These are phyloP conservation scores for Auricularia sp. DNA, from an alignment of 768 basidiomycete species.

Conservation along the genomic window DNA sequence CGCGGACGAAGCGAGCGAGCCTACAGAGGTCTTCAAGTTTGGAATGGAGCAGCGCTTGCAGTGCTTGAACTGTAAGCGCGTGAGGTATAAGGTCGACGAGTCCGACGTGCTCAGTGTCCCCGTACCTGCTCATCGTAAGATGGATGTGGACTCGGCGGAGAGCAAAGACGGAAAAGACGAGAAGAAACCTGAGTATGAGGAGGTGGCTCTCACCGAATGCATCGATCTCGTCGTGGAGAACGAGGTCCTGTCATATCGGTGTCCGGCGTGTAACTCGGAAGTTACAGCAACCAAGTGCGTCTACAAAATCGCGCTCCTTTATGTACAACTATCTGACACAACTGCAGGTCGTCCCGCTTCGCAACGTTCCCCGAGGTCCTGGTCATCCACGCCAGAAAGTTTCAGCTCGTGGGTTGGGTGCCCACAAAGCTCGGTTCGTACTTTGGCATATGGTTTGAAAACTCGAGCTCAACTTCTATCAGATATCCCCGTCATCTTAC, in stretches of 20 bases:
- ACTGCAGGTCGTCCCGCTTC: constrained; percentile 56
- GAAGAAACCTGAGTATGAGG: constrained; percentile 51
- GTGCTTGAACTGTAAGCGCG: constrained; percentile 66
- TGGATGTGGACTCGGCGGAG: constrained; percentile 24
- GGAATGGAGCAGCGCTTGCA: constrained; percentile 81
- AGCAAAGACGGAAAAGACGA: constrained; percentile 34
- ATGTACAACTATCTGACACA: constrained; percentile 1
- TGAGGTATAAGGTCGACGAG: constrained; percentile 70
- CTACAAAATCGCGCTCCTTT: not conserved
- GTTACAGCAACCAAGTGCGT: constrained; percentile 67
- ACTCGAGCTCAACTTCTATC: not conserved
- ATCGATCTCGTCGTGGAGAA: constrained; percentile 45
- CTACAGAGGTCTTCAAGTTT: constrained; percentile 70
- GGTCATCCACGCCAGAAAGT: constrained; percentile 85
- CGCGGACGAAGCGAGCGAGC: constrained; percentile 37
- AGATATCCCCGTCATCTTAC: constrained; percentile 82
- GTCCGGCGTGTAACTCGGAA: constrained; percentile 58
- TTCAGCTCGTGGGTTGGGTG: constrained; percentile 94
- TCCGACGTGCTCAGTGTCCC: constrained; percentile 72
- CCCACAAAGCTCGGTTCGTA: constrained; percentile 79
- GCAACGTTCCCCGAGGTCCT: constrained; percentile 83
- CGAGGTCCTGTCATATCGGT: constrained; percentile 72
- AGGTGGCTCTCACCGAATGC: constrained; percentile 51
- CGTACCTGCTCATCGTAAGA: constrained; percentile 50
- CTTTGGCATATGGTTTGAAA: not conserved